These are phyloP conservation scores for Chimonanthus praecox DNA, from an alignment of 164 flowering plant species.

Conservation along the genomic window DNA sequence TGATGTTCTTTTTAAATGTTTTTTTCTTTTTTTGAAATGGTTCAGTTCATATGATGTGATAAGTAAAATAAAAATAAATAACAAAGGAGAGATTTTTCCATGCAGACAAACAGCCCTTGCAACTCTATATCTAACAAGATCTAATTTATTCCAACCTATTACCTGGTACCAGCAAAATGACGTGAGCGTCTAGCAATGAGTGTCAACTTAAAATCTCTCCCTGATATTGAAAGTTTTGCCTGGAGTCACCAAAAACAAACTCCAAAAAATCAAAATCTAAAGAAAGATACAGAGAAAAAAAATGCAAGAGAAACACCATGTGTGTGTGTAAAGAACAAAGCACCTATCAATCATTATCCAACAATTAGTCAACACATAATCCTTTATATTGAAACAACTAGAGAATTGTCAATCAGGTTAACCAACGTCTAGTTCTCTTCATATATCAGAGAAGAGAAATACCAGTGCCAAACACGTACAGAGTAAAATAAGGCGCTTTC, in stretches of 20 bases:
- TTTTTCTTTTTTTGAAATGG: too few relatives aligned
- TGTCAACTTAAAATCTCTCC: slow-evolving; percentile 62
- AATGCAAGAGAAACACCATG: neutral
- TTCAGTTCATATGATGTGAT: too few relatives aligned
- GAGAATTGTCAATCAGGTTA: neutral
- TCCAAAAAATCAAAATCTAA: neutral
- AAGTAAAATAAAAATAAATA: too few relatives aligned
- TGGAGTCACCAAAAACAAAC: slow-evolving; percentile 28
- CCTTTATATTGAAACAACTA: neutral
- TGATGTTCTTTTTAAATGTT: too few relatives aligned
- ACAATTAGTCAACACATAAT: neutral
- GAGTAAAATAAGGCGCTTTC: too few relatives aligned
- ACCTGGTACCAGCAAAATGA: slow-evolving; percentile 98
- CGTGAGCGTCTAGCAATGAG: slow-evolving; percentile 98
- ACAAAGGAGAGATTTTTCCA: too few relatives aligned
- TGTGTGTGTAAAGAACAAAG: neutral
- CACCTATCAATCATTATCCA: slow-evolving; percentile 3
- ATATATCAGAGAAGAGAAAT: too few relatives aligned
- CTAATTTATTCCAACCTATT: slow-evolving; percentile 18
- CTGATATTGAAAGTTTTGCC: slow-evolving; percentile 63
- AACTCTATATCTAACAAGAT: neutral
- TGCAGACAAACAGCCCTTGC: neutral
- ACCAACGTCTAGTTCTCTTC: neutral
- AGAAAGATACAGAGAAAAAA: neutral
- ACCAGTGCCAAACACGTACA: too few relatives aligned